phyloP scores from a whole-genome alignment of 306 rosid genomes.

The Medicago lupulina region DNA sequence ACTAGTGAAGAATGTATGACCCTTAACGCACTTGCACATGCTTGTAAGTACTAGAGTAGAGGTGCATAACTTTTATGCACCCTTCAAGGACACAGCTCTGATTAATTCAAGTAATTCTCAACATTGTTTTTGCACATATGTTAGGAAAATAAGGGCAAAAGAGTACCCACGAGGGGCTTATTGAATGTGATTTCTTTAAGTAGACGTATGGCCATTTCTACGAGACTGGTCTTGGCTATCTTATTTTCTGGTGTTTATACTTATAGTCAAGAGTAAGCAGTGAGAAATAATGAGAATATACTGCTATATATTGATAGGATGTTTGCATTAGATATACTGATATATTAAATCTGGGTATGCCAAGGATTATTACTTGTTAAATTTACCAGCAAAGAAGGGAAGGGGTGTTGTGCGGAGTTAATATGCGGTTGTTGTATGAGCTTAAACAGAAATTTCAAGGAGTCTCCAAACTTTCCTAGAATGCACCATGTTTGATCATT shows the following conservation, averaged over 20 bases:
- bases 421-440: not conserved
- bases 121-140: not conserved
- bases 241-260: constrained; percentile 10
- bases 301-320: not conserved
- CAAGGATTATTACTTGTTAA: not conserved
- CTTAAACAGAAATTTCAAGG: not conserved
- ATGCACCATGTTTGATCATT: constrained; percentile 2
- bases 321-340: not conserved
- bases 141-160: constrained; percentile 18
- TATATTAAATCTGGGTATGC: not conserved
- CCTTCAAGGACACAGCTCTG: not conserved
- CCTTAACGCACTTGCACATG: not conserved
- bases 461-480: not conserved
- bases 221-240: not conserved
- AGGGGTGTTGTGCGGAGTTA: not conserved
- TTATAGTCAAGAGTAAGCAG: constrained; percentile 19
- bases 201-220: constrained; percentile 4
- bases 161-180: not conserved
- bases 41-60: not conserved
- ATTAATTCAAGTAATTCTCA: constrained; percentile 7
- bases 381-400: not conserved
- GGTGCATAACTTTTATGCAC: not conserved
- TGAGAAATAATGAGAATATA: constrained; percentile 23
- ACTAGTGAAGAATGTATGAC: not conserved
- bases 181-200: constrained; percentile 22